Evolutionary conservation across 2,329 filamentous ascomycete species (phyloP), one percentile per base, ranked within the genome.

Genomic region (Colletotrichum somersetense): DNA sequence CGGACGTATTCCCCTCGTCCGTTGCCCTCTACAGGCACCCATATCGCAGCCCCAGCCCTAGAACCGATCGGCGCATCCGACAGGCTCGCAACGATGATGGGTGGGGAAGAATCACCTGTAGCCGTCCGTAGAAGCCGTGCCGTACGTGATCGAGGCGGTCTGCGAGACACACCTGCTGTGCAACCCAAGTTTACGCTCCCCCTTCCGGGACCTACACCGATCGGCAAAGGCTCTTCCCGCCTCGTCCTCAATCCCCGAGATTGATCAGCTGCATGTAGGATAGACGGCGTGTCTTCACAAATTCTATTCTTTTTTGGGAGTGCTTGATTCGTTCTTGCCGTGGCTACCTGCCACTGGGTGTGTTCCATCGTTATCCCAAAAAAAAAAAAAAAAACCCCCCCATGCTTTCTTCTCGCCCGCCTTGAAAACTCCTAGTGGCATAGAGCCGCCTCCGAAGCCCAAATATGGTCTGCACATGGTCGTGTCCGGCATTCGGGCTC

Each of bases 131-230:
- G 33, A 10, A 44, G 23, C 48, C 16, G 14, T 26, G n/a, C 4
- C 30, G 30, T 16, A 20, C 12, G 11, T 44, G 7, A 18, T 58
- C 3, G 56, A 58, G 38, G 56, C 38, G 23, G 38, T 42, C 35
- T 58, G 56, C 35, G 38, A 59, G 56, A 12, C 56, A 59, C 40
- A 26, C 20, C 44, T 30, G 35, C 56, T n/a, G 35, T 58, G 38
- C 38, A 14, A 59, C 56, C 38, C 23, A 30, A 30, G 42, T 46
- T 8, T 8, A 46, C 6, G 14, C 2, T 14, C 46, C 20, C n/a
- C 11, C 46, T n/a, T 26, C n/a, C n/a, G n/a, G 3, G 18, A 23
- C 53, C 33, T 56, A 23, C 33, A 16, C 10, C 33, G 20, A 38
- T 56, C 53, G 33, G 26, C 55, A 42, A 14, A 42, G 35, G 55